Base-by-base conservation (phyloP, 768 basidiomycete genomes). In the Boletus sp. region DNA sequence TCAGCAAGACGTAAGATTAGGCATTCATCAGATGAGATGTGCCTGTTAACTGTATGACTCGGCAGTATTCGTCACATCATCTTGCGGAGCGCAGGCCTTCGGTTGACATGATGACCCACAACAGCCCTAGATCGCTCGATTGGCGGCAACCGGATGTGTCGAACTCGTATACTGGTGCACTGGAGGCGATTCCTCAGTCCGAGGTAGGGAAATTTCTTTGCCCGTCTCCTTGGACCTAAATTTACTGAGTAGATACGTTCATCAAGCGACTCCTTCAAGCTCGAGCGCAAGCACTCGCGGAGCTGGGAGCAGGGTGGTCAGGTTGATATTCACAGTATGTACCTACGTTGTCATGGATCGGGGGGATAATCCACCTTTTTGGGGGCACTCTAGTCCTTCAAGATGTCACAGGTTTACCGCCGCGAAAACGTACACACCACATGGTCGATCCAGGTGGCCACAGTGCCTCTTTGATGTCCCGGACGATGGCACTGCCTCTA, bases 391-490 rank as follows among this genome's bases (percentile, higher is more conserved):
- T 30, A 69, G 69, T 69, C 27, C 51, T 72, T 45, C 74, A 83
- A 72, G 82, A 83, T 58, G 73, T 83, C 58, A 68, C 80, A 55
- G 75, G 74, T 39, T 64, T 83, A 43, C 82, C 84, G 17, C 66
- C 73, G 21, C 77, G 85, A 64, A 86, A 87, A 70, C 81, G 85
- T 51, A 72, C 79, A 21, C 85, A 86, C 68, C 83, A 85, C 65
- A 80, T 85, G 76, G 81, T 84, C 70, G 75, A 84, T 65, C 69
- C 66, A 74, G 82, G 61, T 68, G 80, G 74, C 50, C 71, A 75
- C 64, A 77, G 73, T 56, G 72, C 78, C 47, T 75, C 81, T 43
- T 61, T 85, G 60, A 83, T 83, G 61, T 68, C 81, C 46, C 79
- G 80, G 56, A 80, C 77, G 60, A 78, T 84, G 74, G 66, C 79